These are phyloP conservation scores for Acer campestre DNA, from an alignment of 345 rosid genomes.

Conservation along the genomic window DNA sequence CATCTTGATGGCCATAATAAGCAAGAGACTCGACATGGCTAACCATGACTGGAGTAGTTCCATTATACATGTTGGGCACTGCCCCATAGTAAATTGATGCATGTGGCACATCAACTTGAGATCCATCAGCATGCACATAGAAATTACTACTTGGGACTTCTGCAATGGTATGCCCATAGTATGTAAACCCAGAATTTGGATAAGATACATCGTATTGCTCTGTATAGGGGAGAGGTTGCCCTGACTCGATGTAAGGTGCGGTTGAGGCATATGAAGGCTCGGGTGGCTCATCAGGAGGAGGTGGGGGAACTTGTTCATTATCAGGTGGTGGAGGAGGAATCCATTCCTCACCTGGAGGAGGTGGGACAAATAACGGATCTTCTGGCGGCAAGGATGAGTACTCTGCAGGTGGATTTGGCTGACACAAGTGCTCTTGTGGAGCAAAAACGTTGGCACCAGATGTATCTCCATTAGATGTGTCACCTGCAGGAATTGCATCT, in stretches of 20 bases:
- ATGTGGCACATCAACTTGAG: slow-evolving; percentile 59
- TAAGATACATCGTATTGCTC: slow-evolving; percentile 60
- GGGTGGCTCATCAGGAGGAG: slow-evolving; percentile 61
- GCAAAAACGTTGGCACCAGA: slow-evolving; percentile 29
- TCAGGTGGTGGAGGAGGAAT: slow-evolving; percentile 94
- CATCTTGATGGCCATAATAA: slow-evolving; percentile 60
- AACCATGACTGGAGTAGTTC: slow-evolving; percentile 50
- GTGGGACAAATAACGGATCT: slow-evolving; percentile 46
- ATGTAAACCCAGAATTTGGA: slow-evolving; percentile 53
- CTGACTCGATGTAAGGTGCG: slow-evolving; percentile 47
- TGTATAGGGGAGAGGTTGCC: slow-evolving; percentile 45
- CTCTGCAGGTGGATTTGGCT: slow-evolving; percentile 42
- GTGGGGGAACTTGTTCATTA: slow-evolving; percentile 77
- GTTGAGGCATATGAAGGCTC: slow-evolving; percentile 55
- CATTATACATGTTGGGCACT: slow-evolving; percentile 56
- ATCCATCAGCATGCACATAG: slow-evolving; percentile 67
- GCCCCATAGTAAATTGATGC: slow-evolving; percentile 58
- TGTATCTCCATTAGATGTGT: slow-evolving; percentile 22
- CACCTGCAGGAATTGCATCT: slow-evolving; percentile 43
- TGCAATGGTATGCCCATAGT: slow-evolving; percentile 49
- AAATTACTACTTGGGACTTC: slow-evolving; percentile 45
- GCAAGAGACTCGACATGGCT: slow-evolving; percentile 48
- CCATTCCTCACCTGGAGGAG: slow-evolving; percentile 85
- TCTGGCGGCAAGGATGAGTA: slow-evolving; percentile 23
- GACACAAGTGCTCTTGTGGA: slow-evolving; percentile 41